Percentiles rank a stretch among this genome's conserved stretches.
phyloP scores from a whole-genome alignment of 352 stramenopile genomes.

The Phytophthora ohioensis region DNA sequence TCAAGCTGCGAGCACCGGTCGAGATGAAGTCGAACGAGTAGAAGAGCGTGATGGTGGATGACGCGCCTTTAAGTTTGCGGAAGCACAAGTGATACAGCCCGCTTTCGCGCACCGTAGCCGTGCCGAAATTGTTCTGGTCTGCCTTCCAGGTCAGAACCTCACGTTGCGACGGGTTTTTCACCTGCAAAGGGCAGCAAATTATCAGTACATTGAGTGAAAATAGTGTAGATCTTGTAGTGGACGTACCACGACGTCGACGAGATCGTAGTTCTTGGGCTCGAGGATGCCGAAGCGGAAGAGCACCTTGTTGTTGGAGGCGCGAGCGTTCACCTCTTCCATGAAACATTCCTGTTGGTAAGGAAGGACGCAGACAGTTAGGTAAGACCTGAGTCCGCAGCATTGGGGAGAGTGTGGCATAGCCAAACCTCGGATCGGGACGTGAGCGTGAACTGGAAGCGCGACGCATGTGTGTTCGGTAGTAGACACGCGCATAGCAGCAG shows the following conservation, averaged over 20 bases:
- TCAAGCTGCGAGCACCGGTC: conserved; percentile 55
- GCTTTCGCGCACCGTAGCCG: conserved; percentile 68
- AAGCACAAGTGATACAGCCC: conserved; percentile 87
- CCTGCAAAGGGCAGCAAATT: conserved; percentile 24
- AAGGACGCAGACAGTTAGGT: not conserved
- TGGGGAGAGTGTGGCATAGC: not conserved
- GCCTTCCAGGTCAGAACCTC: conserved; percentile 64
- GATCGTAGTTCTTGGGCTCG: conserved; percentile 60
- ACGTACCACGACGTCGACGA: conserved; percentile 61
- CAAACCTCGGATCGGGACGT: conserved; percentile 49
- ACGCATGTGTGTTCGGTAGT: conserved; percentile 27
- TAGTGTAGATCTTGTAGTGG: not conserved
- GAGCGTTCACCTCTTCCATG: conserved; percentile 64
- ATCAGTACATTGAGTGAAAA: conserved; percentile 1
- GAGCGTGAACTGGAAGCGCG: conserved; percentile 63
- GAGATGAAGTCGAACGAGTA: conserved; percentile 89
- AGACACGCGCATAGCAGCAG: conserved; percentile 32
- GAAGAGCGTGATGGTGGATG: conserved; percentile 65
- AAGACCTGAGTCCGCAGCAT: not conserved
- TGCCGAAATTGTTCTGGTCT: conserved; percentile 69
- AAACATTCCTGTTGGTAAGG: conserved; percentile 57
- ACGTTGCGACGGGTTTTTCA: conserved; percentile 64
- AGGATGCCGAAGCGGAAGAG: conserved; percentile 71
- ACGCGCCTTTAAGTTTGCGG: conserved; percentile 65
- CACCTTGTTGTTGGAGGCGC: conserved; percentile 63